A percentile compares a stretch with the other conserved stretches of the same genome.
Conservation (phyloP, 257 asterid genomes). For the Lithospermum erythrorhizon region DNA sequence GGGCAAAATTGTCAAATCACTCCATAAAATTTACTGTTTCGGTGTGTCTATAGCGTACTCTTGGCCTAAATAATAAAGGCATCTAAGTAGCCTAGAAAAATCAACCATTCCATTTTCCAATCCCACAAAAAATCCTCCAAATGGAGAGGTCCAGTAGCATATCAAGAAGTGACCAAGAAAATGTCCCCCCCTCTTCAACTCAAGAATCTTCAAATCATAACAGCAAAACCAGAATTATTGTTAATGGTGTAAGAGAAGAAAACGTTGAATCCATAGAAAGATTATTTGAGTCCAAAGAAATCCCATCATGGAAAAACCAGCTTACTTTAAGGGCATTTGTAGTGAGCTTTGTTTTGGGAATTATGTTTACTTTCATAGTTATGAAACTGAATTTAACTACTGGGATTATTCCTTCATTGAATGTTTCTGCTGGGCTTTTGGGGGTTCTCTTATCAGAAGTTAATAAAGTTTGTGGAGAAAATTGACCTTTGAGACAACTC, state of each 20-base stretch:
- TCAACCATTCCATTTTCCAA: not conserved
- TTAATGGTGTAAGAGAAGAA: not conserved
- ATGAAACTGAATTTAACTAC: conserved; percentile 59
- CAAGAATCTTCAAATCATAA: too few relatives aligned
- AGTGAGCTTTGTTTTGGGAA: conserved; percentile 42
- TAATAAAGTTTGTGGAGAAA: conserved; percentile 36
- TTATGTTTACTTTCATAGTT: conserved; percentile 43
- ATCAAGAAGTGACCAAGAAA: not conserved
- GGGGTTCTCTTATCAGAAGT: conserved; percentile 52
- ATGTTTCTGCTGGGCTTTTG: conserved; percentile 60
- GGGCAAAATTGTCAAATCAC: too few relatives aligned
- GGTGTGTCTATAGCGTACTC: too few relatives aligned
- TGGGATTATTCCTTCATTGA: conserved; percentile 60
- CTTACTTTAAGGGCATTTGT: conserved; percentile 43
- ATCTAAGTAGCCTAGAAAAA: not conserved
- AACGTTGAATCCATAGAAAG: conserved; percentile 23
- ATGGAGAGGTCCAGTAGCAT: not conserved
- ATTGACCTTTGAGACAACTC: conserved; percentile 35
- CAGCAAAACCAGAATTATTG: not conserved
- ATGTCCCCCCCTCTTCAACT: not conserved
- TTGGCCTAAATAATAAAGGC: not conserved
- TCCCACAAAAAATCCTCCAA: not conserved
- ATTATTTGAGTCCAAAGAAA: conserved; percentile 30
- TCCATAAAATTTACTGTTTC: too few relatives aligned
- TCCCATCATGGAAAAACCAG: conserved; percentile 56